phyloP scores from a whole-genome alignment of 1,284 basidiomycete species.

The Cutaneotrichosporon spelunceum region DNA sequence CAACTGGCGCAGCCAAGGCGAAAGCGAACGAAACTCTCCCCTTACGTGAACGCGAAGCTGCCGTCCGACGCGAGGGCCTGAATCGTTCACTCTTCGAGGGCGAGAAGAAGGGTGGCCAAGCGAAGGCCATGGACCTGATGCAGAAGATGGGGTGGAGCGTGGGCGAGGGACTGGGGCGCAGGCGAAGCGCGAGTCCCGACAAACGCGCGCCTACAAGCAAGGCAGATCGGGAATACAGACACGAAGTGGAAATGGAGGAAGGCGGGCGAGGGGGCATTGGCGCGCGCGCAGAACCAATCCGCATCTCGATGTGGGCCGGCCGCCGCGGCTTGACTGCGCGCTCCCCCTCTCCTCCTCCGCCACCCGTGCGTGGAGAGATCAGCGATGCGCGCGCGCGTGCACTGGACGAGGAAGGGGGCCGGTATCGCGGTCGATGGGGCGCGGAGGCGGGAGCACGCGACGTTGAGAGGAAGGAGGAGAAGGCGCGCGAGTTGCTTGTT shows the following conservation, averaged over 20 bases:
- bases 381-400: conserved; percentile 30
- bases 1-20: conserved; percentile 31
- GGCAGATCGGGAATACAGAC: conserved; percentile 15
- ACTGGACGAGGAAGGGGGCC: conserved; percentile 36
- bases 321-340: conserved; percentile 41
- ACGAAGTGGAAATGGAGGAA: no score
- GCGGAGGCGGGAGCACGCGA: conserved; percentile 36
- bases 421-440: conserved; percentile 39
- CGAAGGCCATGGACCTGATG: conserved; percentile 50
- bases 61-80: conserved; percentile 39
- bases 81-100: conserved; percentile 39
- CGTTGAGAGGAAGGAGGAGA: conserved; percentile 35
- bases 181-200: conserved; percentile 25
- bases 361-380: conserved; percentile 29
- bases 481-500: conserved; percentile 40
- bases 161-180: conserved; percentile 46
- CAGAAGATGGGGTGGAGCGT: conserved; percentile 53
- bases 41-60: conserved; percentile 32
- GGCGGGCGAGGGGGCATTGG: conserved; percentile 14
- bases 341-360: conserved; percentile 40
- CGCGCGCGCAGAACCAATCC: conserved; percentile 42
- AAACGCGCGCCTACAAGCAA: conserved; percentile 20
- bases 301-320: conserved; percentile 47
- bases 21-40: conserved; percentile 31
- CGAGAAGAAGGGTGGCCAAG: conserved; percentile 20